These are phyloP conservation scores for Cordyceps pruinosa DNA, from an alignment of 2,329 filamentous ascomycete species.

Conservation along the genomic window DNA sequence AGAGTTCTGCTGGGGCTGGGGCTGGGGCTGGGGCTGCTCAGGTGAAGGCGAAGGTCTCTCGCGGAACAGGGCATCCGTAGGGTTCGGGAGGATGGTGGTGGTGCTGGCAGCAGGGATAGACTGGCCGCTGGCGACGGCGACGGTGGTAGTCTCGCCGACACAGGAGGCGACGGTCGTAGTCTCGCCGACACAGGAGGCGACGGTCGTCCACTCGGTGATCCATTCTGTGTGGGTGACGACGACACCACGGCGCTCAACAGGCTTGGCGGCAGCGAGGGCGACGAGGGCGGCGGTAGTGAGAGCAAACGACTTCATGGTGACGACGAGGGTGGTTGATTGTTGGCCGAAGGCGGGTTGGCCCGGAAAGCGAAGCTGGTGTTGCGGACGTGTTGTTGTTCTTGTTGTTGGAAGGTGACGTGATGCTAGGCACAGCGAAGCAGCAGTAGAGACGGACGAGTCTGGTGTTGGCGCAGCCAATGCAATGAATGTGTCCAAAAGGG, in stretches of 20 bases:
- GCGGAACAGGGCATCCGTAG: conserved; percentile 25
- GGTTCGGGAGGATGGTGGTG: conserved; percentile 19
- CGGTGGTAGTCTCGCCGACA: conserved; percentile 43
- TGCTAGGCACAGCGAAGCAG: conserved; percentile 8
- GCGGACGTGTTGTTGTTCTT: neutral
- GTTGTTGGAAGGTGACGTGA: neutral
- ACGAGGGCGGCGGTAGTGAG: conserved; percentile 20
- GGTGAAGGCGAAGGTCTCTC: conserved; percentile 16
- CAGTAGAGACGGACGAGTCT: conserved; percentile 16
- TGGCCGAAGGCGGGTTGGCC: neutral
- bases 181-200: conserved; percentile 45
- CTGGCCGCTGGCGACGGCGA: conserved; percentile 33
- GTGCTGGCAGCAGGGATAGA: conserved; percentile 21
- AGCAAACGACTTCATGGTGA: conserved; percentile 35
- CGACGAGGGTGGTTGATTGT: neutral
- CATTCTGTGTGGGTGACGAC: conserved; percentile 39
- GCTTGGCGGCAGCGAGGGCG: conserved; percentile 40
- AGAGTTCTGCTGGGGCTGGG: conserved; percentile 9
- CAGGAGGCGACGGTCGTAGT: conserved; percentile 41
- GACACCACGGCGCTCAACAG: conserved; percentile 31
- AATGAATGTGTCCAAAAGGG: neutral
- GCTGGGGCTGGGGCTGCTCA: no score
- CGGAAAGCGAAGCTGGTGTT: no score
- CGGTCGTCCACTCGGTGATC: conserved; percentile 16
- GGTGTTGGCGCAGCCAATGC: conserved; percentile 12